These are phyloP conservation scores for Theileria equi DNA, from an alignment of 169 alveolate species.

Conservation along the genomic window DNA sequence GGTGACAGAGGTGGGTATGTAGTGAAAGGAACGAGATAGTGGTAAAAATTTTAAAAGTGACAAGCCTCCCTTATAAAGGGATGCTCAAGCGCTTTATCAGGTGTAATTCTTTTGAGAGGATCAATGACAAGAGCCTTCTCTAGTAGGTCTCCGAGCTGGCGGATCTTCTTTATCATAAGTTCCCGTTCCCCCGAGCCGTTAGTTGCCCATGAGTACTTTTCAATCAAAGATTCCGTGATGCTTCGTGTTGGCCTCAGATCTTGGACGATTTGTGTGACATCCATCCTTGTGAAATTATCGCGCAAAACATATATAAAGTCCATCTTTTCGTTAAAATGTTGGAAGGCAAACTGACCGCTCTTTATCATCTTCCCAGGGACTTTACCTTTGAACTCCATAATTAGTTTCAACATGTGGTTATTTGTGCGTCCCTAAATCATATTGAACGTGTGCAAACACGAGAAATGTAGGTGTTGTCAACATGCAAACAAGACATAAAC, in stretches of 20 bases:
- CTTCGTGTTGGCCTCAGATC: slow-evolving; percentile 78
- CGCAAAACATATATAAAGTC: slow-evolving; percentile 71
- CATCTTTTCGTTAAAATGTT: slow-evolving; percentile 82
- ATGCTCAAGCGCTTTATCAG: slow-evolving; percentile 94
- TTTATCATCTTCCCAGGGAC: slow-evolving; percentile 87
- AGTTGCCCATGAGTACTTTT: slow-evolving; percentile 68
- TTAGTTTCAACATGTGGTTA: slow-evolving; percentile 93
- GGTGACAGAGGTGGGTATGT: no score
- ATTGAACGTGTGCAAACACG: background rate
- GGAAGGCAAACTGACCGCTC: slow-evolving; percentile 80
- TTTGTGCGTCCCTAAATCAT: slow-evolving; percentile 87
- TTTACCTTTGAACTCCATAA: slow-evolving; percentile 92
- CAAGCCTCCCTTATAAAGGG: slow-evolving; percentile 82
- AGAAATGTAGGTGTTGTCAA: slow-evolving; percentile 17
- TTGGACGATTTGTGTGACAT: slow-evolving; percentile 68
- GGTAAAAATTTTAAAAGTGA: background rate
- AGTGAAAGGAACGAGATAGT: no score
- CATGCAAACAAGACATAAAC: slow-evolving; percentile 45
- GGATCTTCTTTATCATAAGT: slow-evolving; percentile 61
- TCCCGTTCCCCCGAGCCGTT: slow-evolving; percentile 10
- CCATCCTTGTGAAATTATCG: slow-evolving; percentile 80
- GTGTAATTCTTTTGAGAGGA: slow-evolving; percentile 92
- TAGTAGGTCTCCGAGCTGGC: slow-evolving; percentile 89
- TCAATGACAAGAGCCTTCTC: slow-evolving; percentile 91
- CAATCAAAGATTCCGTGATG: slow-evolving; percentile 75